These are phyloP conservation scores for Torulaspora franciscae DNA, from an alignment of 805 yeast species.

Conservation along the genomic window DNA sequence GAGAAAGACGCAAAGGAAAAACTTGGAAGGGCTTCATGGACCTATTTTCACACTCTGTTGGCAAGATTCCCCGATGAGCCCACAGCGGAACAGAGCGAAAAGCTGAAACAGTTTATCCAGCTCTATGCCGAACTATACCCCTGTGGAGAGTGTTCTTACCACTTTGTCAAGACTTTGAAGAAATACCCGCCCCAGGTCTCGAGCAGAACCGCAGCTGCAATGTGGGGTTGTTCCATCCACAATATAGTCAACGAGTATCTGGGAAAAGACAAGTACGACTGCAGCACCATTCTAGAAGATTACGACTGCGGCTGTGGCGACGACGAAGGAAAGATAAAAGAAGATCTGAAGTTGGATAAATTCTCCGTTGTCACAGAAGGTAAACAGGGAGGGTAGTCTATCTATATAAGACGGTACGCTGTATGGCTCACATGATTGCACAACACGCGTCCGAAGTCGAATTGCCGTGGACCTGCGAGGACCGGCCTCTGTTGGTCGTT, in stretches of 20 bases:
- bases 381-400: constrained; percentile 41
- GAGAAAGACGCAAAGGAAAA: constrained; percentile 66
- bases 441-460: constrained; percentile 31
- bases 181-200: constrained; percentile 81
- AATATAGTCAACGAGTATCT: constrained; percentile 76
- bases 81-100: constrained; percentile 52
- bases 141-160: constrained; percentile 95
- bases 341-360: constrained; percentile 12
- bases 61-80: constrained; percentile 92
- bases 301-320: constrained; percentile 97
- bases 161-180: constrained; percentile 64
- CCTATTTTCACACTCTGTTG: constrained; percentile 80
- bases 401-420: background rate
- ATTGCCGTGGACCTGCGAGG: background rate
- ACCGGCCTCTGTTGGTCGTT: constrained; percentile 12
- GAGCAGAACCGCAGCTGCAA: constrained; percentile 72
- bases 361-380: constrained; percentile 46
- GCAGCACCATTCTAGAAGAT: constrained; percentile 77
- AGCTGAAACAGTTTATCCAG: constrained; percentile 58
- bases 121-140: constrained; percentile 91
- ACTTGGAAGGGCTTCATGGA: constrained; percentile 91
- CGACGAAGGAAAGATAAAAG: constrained; percentile 43
- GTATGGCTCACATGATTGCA: constrained; percentile 30
- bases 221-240: constrained; percentile 95
- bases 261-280: constrained; percentile 70